Conservation (phyloP, 768 basidiomycete genomes). For the Podaxis sp. region DNA sequence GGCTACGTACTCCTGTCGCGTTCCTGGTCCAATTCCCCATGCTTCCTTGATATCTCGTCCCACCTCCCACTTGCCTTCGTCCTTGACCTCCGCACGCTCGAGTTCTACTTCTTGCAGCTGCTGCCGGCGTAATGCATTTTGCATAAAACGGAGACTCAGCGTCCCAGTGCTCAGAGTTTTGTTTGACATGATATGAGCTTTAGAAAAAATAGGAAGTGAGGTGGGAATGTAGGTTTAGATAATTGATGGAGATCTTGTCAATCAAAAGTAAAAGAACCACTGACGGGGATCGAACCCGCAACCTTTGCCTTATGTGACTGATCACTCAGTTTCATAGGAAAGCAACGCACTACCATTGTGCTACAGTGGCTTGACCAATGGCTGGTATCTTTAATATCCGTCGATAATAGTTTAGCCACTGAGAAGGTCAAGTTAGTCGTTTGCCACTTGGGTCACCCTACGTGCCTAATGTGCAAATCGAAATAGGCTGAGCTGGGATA, state of each 20-base stretch:
- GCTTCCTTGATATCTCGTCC: conserved; percentile 18
- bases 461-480: too few species aligned
- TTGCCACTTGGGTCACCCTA: too few species aligned
- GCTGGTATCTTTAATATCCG: background rate
- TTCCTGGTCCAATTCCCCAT: conserved; percentile 15
- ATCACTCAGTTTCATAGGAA: conserved; percentile 5
- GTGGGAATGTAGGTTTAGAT: background rate
- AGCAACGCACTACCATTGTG: conserved; percentile 21
- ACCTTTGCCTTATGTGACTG: conserved; percentile 15
- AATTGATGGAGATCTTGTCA: background rate
- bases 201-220: background rate
- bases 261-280: conserved; percentile 9
- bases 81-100: conserved; percentile 18
- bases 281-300: conserved; percentile 19
- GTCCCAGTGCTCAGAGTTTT: conserved; percentile 20
- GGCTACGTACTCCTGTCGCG: background rate
- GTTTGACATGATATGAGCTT: conserved; percentile 8
- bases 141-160: conserved; percentile 21
- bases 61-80: conserved; percentile 22
- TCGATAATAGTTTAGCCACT: too few species aligned
- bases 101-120: conserved; percentile 15
- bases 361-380: conserved; percentile 11
- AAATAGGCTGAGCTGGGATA: too few species aligned
- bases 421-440: too few species aligned
- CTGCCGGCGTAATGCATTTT: conserved; percentile 18